Evolutionary conservation across 495 filamentous ascomycete species (phyloP).

Genomic region (Neohortaea acidophila): DNA sequence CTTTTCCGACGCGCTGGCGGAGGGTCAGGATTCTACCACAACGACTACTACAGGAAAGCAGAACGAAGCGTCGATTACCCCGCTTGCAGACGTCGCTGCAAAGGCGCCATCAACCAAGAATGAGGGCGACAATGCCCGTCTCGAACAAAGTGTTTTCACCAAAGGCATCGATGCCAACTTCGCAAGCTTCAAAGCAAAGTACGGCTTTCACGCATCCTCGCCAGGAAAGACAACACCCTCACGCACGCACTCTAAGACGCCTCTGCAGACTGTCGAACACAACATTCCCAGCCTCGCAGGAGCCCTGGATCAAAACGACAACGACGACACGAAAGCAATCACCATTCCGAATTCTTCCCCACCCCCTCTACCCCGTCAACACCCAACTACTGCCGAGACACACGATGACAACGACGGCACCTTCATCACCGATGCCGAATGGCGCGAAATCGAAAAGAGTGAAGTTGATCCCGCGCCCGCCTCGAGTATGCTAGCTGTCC

Average conservation of each 20-base stretch:
- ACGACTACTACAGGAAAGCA: conserved; percentile 3
- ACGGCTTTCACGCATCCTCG: background rate
- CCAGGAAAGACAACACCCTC: background rate
- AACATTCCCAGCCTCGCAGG: background rate
- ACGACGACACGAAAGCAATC: background rate
- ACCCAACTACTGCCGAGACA: background rate
- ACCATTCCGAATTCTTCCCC: background rate
- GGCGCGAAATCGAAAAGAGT: conserved; percentile 3
- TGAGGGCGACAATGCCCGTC: too few relatives aligned
- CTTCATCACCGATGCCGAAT: conserved; percentile 6
- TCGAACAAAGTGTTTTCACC: conserved; percentile 11
- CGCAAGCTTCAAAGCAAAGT: conserved; percentile 6
- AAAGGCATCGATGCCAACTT: conserved; percentile 10
- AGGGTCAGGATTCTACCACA: conserved; percentile 6
- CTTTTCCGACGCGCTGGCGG: conserved; percentile 14
- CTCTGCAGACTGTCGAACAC: background rate
- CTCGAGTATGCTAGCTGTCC: conserved; percentile 10
- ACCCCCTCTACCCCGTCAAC: background rate
- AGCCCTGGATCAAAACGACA: background rate
- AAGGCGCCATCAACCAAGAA: too few relatives aligned
- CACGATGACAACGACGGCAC: background rate
- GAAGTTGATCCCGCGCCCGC: conserved; percentile 2
- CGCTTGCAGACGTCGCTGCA: too few relatives aligned
- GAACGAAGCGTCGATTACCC: conserved; percentile 4
- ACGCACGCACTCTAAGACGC: conserved; percentile 1